A percentile compares a stretch with the other conserved stretches of the same genome.
phyloP scores from a whole-genome alignment of 2,329 filamentous ascomycete species.

The Stachybotrys chartarum region DNA sequence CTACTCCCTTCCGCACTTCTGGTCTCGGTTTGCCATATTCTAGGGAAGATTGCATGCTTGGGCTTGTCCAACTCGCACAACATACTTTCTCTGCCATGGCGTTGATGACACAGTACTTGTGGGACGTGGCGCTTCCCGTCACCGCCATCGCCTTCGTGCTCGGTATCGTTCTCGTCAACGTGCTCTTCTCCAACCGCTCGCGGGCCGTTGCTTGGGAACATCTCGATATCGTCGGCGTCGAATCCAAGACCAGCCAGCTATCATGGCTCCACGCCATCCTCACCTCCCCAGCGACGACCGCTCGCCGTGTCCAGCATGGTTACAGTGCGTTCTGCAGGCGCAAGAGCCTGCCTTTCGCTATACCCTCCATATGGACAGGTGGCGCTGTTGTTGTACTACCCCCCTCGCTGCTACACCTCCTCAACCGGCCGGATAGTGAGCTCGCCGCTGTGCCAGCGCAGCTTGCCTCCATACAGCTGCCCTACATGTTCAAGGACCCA shows the following conservation, averaged over 20 bases:
- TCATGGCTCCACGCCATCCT: not conserved
- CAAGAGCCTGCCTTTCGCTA: not conserved
- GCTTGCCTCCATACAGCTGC: not conserved
- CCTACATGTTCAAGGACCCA: not conserved
- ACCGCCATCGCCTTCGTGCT: not conserved
- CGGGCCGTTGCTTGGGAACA: not conserved
- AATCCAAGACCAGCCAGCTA: not conserved
- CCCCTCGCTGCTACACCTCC: not conserved
- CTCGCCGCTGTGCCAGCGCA: not conserved
- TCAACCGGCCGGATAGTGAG: not conserved
- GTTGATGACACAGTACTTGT: not conserved
- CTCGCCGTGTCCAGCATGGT: not conserved
- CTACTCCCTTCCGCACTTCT: too few species aligned
- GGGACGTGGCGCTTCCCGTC: not conserved
- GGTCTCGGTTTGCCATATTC: too few species aligned
- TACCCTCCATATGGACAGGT: not conserved
- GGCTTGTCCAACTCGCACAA: not conserved
- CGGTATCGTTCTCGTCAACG: not conserved
- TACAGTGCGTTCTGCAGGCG: not conserved
- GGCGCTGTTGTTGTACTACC: not conserved
- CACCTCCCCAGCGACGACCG: not conserved
- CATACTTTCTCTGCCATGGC: not conserved
- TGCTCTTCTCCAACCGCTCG: not conserved
- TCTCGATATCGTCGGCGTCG: not conserved
- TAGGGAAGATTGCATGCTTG: too few species aligned